Evolutionary conservation across 257 asterid genomes (phyloP), one percentile per base, ranked within the genome.

Genomic region (Solanum clarkiae): DNA sequence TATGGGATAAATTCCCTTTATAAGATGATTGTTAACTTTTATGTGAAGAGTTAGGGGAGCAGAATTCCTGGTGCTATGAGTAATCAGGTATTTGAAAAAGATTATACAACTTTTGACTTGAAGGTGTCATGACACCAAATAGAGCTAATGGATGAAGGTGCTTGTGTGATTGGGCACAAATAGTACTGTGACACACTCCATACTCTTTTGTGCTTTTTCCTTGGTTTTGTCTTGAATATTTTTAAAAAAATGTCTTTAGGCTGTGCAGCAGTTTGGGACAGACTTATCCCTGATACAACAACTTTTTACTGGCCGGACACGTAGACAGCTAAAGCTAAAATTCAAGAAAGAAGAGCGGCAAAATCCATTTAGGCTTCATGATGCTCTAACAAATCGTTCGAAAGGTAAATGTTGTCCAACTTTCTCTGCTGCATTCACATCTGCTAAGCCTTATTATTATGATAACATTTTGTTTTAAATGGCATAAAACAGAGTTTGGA

Each of bases 231-330:
- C 81, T 12, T 84, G 8, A 71, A 55, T 26, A 20, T 60, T 86
- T 80, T 82, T 54, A 56, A 45, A 44, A 36, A 63, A 63, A 8
- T 47, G 62, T 71, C 49, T 84, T 80, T 29, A 29, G 99, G 99
- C 92, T 42, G 82, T 94, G 54, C 91, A 87, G 90, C 98, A 93
- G 89, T 93, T 94, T 91, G 99, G 99, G 86, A 90, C 98, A 17
- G 97, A 96, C 88, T 89, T 94, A 85, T 92, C 98, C 42, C 90
- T 96, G 97, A 93, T 95, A 90, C 93, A 91, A 74, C 96, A 93
- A 82, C 98, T 94, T 80, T 94, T 96, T 89, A 98, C 98, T 80
- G 98, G 87, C 20, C 93, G 93, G 80, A 91, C 93, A 53, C 94
- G 95, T 42, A 86, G 89, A 20, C 97, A 96, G 79, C 69, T 94